Percentiles rank a stretch among this genome's conserved stretches.
Conservation (phyloP, 2,329 filamentous ascomycete species). For the Fusarium sororula region DNA sequence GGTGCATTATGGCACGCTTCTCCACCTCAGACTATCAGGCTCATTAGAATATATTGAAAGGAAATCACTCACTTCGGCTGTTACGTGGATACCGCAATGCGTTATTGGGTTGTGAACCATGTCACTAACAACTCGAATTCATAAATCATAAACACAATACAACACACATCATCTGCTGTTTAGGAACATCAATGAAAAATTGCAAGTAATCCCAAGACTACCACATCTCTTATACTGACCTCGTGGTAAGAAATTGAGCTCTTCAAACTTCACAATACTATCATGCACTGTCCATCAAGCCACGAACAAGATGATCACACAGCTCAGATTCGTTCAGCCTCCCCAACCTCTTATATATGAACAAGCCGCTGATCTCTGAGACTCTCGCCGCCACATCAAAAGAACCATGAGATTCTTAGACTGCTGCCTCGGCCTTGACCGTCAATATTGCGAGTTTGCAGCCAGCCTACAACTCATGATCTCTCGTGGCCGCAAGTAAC, state of each 20-base stretch:
- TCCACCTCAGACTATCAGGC: background rate
- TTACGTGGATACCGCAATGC: background rate
- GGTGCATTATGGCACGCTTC: background rate
- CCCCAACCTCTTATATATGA: constrained; percentile 17
- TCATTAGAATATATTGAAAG: background rate
- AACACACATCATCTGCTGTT: background rate
- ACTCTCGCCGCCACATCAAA: background rate
- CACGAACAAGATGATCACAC: background rate
- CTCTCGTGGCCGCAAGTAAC: constrained; percentile 23
- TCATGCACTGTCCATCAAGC: background rate
- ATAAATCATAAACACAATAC: background rate
- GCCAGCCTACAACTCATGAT: background rate
- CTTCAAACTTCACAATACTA: background rate
- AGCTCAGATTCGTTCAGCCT: constrained; percentile 4
- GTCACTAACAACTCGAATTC: background rate
- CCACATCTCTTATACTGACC: background rate
- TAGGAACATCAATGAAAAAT: background rate
- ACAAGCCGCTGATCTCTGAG: background rate
- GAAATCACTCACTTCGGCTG: background rate
- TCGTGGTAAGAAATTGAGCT: background rate
- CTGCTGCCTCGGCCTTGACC: background rate
- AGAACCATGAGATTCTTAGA: background rate
- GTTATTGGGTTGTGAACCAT: background rate
- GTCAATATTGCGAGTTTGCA: background rate
- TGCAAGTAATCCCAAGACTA: too few relatives aligned